These are phyloP conservation scores for Mikania micrantha DNA, from an alignment of 129 eudicot genomes.

Conservation along the genomic window DNA sequence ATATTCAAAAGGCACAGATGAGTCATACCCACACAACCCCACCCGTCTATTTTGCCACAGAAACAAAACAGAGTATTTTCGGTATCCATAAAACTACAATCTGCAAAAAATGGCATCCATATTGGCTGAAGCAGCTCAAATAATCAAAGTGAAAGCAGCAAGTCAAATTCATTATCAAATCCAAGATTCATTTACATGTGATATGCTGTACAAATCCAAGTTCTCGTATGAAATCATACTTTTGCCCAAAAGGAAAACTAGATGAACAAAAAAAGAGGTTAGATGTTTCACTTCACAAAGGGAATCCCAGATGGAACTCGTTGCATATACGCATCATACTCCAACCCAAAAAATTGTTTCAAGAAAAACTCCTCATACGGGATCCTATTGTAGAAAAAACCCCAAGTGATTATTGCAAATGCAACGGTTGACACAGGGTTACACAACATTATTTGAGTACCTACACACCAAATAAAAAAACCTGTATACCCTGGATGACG, in stretches of 20 bases:
- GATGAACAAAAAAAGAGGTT: background rate
- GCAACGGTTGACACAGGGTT: conserved; percentile 61
- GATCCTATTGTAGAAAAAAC: conserved; percentile 52
- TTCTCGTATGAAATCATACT: conserved; percentile 2
- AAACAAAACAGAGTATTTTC: background rate
- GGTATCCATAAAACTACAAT: background rate
- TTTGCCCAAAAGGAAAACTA: background rate
- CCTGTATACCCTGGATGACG: conserved; percentile 89
- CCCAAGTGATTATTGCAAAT: conserved; percentile 62
- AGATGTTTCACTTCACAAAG: conserved; percentile 47
- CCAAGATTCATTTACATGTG: conserved; percentile 10
- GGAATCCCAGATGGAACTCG: conserved; percentile 82
- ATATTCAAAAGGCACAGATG: background rate
- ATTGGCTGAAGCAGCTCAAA: background rate
- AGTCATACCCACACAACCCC: background rate
- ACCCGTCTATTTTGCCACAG: background rate
- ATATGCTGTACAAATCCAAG: conserved; percentile 3
- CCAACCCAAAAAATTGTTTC: conserved; percentile 62
- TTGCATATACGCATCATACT: conserved; percentile 50
- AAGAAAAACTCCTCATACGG: conserved; percentile 79
- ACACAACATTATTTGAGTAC: conserved; percentile 82
- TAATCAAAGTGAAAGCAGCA: background rate
- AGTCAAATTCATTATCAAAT: conserved; percentile 6
- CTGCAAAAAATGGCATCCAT: background rate
- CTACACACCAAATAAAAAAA: conserved; percentile 77